Evolutionary conservation across 2,329 filamentous ascomycete genomes (phyloP), one percentile per base, ranked within the genome.

Genomic region (Penicillium occitanis): DNA sequence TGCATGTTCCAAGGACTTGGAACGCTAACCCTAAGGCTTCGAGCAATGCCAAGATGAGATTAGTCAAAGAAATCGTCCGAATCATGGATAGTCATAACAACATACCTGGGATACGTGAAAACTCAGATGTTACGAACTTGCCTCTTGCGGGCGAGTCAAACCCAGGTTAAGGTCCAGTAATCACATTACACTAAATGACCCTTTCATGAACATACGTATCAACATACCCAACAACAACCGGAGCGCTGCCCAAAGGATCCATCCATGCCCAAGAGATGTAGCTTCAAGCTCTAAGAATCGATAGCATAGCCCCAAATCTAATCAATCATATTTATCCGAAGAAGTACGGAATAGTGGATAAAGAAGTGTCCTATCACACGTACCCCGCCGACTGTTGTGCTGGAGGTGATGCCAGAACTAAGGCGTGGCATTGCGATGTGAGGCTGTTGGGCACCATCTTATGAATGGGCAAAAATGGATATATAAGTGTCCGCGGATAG

Each of bases 401-500:
- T 25, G 17, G 22, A 48, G 14, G 25, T 17, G 51, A 25, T 25
- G 40, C 53, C 51, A 55, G 25, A 35, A 63, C 5, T 57, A 22
- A 44, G 61, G 50, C 48, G 22, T 44, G 22, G 35, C 22, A 30
- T 28, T 19, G 28, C 17, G n/a, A 40, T 14, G 51, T 64, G 37
- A 64, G 62, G 62, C 62, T 58, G 62, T 64, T 64, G 51, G 62
- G 62, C 62, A 64, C n/a, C 62, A 46, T 58, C 42, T 37, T 22
- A 25, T 6, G 14, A 46, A 35, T 11, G 44, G 37, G 50, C 17
- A n/a, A 53, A 51, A 33, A 33, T 53, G 50, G 10, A 42, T 28
- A 46, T 44, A 44, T 42, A 64, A 46, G 53, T 58, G 44, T 37
- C 40, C 14, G 40, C 37, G 22, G 40, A 35, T 53, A 57, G 22